These are phyloP conservation scores for Ascoidea rubescens DNA, from an alignment of 805 yeast genomes.

Conservation along the genomic window DNA sequence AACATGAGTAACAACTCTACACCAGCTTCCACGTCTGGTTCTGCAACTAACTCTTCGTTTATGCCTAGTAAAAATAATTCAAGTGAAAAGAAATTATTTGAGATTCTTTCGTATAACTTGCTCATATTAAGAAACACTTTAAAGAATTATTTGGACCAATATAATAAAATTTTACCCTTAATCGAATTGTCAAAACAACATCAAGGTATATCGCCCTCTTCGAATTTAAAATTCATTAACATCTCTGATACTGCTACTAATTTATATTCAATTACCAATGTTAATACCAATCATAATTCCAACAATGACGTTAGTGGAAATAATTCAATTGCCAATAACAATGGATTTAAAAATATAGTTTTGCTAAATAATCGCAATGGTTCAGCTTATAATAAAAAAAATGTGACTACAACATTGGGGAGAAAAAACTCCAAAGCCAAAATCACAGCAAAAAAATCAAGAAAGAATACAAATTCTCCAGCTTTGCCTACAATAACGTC, in stretches of 20 bases:
- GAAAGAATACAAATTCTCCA: background rate
- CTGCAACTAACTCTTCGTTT: too few relatives aligned
- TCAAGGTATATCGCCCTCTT: conserved; percentile 4
- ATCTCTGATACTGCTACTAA: background rate
- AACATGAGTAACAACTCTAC: too few relatives aligned
- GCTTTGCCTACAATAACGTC: background rate
- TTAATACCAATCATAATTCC: too few relatives aligned
- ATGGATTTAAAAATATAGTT: background rate
- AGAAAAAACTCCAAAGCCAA: background rate
- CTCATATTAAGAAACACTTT: conserved; percentile 5
- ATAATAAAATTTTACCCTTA: conserved; percentile 54
- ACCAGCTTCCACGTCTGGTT: too few relatives aligned
- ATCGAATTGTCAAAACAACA: conserved; percentile 23
- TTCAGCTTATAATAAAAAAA: background rate
- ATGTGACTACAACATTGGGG: background rate
- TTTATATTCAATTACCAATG: background rate
- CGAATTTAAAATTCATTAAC: background rate
- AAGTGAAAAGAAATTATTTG: conserved; percentile 4
- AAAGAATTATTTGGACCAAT: conserved; percentile 13
- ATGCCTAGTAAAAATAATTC: background rate
- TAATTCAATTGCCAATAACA: background rate
- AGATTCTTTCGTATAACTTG: conserved; percentile 4
- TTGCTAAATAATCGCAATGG: too few relatives aligned
- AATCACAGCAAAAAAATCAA: background rate
- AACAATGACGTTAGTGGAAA: too few relatives aligned